Evolutionary conservation across 108 stramenopile species (phyloP).

Genomic region (Discostella stelligeroides): DNA sequence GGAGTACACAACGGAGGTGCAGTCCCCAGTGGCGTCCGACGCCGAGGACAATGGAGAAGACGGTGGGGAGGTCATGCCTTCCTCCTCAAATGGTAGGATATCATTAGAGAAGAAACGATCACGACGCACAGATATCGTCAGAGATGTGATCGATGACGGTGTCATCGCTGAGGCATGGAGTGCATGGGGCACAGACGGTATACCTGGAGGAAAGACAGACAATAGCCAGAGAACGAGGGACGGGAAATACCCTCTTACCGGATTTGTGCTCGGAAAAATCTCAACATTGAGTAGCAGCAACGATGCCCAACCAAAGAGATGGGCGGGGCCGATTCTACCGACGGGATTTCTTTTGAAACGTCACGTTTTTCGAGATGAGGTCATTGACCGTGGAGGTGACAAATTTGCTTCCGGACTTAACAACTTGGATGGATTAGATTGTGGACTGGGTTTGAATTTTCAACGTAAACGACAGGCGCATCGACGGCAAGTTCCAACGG

Average conservation of each 20-base stretch:
- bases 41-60: slow-evolving; percentile 32
- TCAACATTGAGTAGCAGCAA: background rate
- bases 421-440: slow-evolving; percentile 16
- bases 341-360: slow-evolving; percentile 42
- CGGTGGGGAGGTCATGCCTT: background rate
- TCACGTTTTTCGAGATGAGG: slow-evolving; percentile 35
- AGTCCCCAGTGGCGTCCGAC: slow-evolving; percentile 48
- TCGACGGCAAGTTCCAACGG: slow-evolving; percentile 15
- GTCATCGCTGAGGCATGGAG: slow-evolving; percentile 44
- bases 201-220: background rate
- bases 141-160: background rate
- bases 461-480: slow-evolving; percentile 8
- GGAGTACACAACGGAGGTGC: slow-evolving; percentile 38
- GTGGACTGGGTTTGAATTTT: slow-evolving; percentile 40
- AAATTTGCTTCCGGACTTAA: background rate
- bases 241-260: slow-evolving; percentile 42
- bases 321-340: slow-evolving; percentile 44
- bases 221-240: slow-evolving; percentile 20
- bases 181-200: slow-evolving; percentile 36
- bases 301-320: slow-evolving; percentile 11
- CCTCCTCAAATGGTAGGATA: no score
- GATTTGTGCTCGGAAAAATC: slow-evolving; percentile 30
- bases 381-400: background rate
- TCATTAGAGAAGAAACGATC: background rate
- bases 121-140: background rate